phyloP scores from a whole-genome alignment of 1,284 basidiomycete species.

The Pseudozyma hubeiensis region DNA sequence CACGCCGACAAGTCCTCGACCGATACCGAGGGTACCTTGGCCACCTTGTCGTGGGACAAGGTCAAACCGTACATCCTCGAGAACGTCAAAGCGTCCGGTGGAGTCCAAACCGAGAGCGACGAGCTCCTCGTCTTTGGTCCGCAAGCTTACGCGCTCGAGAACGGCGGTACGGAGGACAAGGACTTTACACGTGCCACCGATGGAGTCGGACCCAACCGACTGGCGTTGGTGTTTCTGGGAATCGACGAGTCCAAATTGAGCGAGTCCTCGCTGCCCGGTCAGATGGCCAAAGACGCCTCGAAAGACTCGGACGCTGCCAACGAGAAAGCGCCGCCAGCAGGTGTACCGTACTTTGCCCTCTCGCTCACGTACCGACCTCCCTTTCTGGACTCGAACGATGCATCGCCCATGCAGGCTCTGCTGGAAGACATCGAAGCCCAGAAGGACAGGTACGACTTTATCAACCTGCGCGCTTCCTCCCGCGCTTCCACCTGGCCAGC shows the following conservation, averaged over 20 bases:
- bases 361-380: conserved; percentile 56
- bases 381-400: neutral
- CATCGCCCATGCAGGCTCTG: conserved; percentile 35
- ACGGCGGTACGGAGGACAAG: conserved; percentile 15
- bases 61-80: conserved; percentile 55
- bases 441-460: conserved; percentile 51
- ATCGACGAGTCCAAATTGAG: conserved; percentile 48
- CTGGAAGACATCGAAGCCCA: conserved; percentile 24
- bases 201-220: conserved; percentile 42
- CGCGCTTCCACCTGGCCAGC: conserved; percentile 43
- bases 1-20: conserved; percentile 17
- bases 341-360: conserved; percentile 63
- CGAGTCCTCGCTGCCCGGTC: conserved; percentile 35
- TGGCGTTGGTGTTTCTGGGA: conserved; percentile 63
- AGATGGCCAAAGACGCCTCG: conserved; percentile 28
- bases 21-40: conserved; percentile 50
- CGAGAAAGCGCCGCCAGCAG: conserved; percentile 36
- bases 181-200: conserved; percentile 50
- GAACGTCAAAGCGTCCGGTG: conserved; percentile 39
- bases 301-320: conserved; percentile 11
- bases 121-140: conserved; percentile 55
- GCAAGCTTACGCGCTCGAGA: conserved; percentile 43
- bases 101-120: conserved; percentile 12
- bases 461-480: conserved; percentile 59
- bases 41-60: conserved; percentile 62